Evolutionary conservation across 371 early-diverging fungal species (phyloP), one percentile per base, ranked within the genome.

Genomic region (Globomyces sp.): DNA sequence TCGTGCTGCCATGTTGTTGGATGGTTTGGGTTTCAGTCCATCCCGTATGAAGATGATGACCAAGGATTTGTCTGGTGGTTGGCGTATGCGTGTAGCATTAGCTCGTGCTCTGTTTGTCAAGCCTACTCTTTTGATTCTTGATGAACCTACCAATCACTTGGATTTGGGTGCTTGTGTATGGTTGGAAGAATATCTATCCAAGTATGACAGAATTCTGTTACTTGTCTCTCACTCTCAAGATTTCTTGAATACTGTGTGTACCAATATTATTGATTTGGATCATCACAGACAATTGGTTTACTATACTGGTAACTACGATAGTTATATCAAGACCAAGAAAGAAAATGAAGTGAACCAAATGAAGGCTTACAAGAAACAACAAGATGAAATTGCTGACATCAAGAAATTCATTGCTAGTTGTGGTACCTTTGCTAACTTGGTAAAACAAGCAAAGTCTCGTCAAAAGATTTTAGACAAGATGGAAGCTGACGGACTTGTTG

Each of bases 391-490:
- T 76, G 96, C 89, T 37, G 95, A 98, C 82, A 94, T 99, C 80
- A 95, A 97, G 77, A 90, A 93, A 83, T 99, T 99, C 81, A 95
- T 98, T 77, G 94, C 96, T 45, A 93, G 96, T 42, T 97, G 96
- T 71, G 98, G 99, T 93, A 96, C 96, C 60, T 98, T 93, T 85
- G 93, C 99, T 72, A 98, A 96, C 83, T 87, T 98, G 86, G 96
- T 98, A 59, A 86, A 92, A 67, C 98, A 97, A 80, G 99, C 96
- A 61, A 98, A 99, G 84, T 93, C 94, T 60, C 94, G 94, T 81
- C 97, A 96, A 73, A 99, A 99, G 92, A 95, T 97, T 71, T 88
- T 99, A 53, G 98, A 99, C 84, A 98, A 98, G 86, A 98, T 99
- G 98, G 94, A 94, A 81, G 97, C 96, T 66, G 97, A 88, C 66